A percentile compares a stretch with the other conserved stretches of the same genome.
These are phyloP conservation scores for Mucor mucedo DNA, from an alignment of 371 early-diverging fungal genomes.

Conservation along the genomic window DNA sequence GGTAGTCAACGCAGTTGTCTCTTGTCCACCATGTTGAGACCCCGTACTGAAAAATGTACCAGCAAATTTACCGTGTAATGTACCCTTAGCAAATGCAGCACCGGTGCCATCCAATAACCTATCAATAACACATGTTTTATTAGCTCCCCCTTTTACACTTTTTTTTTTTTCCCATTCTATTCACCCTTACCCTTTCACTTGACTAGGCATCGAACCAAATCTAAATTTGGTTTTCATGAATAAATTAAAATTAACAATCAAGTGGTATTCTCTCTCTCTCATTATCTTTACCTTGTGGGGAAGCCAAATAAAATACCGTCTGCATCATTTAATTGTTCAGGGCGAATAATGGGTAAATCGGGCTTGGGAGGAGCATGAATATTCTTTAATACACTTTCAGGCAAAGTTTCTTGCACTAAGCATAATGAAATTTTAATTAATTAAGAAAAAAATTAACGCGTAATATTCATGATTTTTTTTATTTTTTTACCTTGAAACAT, in stretches of 20 bases:
- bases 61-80: slow-evolving; percentile 58
- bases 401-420: slow-evolving; percentile 68
- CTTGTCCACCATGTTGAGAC: slow-evolving; percentile 69
- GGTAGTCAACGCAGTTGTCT: slow-evolving; percentile 68
- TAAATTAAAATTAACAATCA: neutral
- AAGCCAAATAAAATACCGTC: slow-evolving; percentile 60
- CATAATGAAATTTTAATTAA: neutral
- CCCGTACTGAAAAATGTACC: slow-evolving; percentile 73
- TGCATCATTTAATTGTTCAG: slow-evolving; percentile 58
- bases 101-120: slow-evolving; percentile 73
- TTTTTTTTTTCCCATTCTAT: neutral
- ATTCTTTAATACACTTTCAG: slow-evolving; percentile 62
- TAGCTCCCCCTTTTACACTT: neutral
- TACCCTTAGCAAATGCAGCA: slow-evolving; percentile 62
- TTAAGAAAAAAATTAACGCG: neutral
- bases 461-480: neutral
- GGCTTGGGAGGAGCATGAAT: slow-evolving; percentile 68
- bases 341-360: slow-evolving; percentile 60
- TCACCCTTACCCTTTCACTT: slow-evolving; percentile 34
- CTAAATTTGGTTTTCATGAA: slow-evolving; percentile 4
- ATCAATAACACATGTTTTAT: neutral
- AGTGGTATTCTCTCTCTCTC: neutral
- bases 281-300: slow-evolving; percentile 39
- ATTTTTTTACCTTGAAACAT: slow-evolving; percentile 59
- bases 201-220: slow-evolving; percentile 43